Conservation (phyloP, 192 early-diverging fungal genomes). For the Radiomyces spectabilis region DNA sequence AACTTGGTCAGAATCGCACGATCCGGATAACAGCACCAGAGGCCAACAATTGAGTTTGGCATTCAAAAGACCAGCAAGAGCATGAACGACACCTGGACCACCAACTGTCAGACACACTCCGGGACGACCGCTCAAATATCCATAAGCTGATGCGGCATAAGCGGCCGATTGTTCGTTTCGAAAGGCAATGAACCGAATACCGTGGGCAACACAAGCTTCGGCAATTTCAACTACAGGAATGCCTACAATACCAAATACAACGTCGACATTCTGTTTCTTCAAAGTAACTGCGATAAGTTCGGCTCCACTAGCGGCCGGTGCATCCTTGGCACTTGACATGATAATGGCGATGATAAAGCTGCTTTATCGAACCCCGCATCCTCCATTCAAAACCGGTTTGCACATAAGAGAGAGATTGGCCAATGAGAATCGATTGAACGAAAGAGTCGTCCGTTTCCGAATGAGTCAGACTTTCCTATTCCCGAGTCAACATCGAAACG, state of each 20-base stretch:
- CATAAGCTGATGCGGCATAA: constrained; percentile 60
- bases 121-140: constrained; percentile 51
- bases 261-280: constrained; percentile 48
- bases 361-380: too few species aligned
- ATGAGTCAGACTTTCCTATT: too few species aligned
- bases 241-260: constrained; percentile 72
- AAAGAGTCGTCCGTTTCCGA: too few species aligned
- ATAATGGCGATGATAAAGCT: too few species aligned
- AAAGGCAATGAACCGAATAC: constrained; percentile 64
- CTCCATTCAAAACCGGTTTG: too few species aligned
- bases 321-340: too few species aligned
- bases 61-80: constrained; percentile 59
- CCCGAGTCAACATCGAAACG: too few species aligned
- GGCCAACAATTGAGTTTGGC: constrained; percentile 68
- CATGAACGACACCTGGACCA: constrained; percentile 68
- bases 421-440: too few species aligned
- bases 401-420: too few species aligned
- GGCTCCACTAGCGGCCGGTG: constrained; percentile 39
- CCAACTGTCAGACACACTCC: constrained; percentile 64
- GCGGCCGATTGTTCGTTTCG: constrained; percentile 72
- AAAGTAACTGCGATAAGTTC: constrained; percentile 50
- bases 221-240: constrained; percentile 71
- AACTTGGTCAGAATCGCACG: constrained; percentile 39
- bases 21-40: constrained; percentile 58
- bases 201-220: constrained; percentile 60